phyloP scores from a whole-genome alignment of 495 filamentous ascomycete genomes.

The Tuber umbilicatum region DNA sequence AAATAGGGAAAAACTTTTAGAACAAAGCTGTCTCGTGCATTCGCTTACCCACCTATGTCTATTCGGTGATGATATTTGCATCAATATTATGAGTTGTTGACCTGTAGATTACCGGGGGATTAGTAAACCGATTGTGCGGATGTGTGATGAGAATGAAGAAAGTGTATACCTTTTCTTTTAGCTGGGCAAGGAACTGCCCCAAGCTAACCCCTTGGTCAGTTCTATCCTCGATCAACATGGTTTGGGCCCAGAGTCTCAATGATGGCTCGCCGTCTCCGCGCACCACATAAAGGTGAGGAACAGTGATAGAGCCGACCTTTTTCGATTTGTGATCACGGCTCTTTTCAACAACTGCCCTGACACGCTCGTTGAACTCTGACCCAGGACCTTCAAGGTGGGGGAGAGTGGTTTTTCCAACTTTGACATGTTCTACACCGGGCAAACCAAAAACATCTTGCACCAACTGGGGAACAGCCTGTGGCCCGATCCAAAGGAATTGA shows the following conservation, averaged over 20 bases:
- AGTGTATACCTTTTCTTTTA: conserved; percentile 88
- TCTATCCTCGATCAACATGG: conserved; percentile 88
- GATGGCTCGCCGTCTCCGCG: conserved; percentile 93
- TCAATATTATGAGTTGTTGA: conserved; percentile 33
- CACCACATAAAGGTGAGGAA: conserved; percentile 88
- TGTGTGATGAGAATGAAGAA: conserved; percentile 5
- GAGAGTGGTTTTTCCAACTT: conserved; percentile 80
- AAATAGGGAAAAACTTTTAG: neutral
- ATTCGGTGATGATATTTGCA: neutral
- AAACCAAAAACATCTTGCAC: conserved; percentile 84
- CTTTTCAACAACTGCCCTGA: conserved; percentile 85
- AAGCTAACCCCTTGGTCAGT: conserved; percentile 89
- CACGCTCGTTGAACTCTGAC: conserved; percentile 82
- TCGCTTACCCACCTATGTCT: neutral
- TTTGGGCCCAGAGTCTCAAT: conserved; percentile 92
- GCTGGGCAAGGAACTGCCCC: conserved; percentile 80
- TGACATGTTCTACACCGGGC: conserved; percentile 68
- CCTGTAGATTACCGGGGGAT: conserved; percentile 27
- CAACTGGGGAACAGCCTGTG: conserved; percentile 85
- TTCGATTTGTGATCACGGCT: conserved; percentile 75
- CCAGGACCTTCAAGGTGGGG: conserved; percentile 69
- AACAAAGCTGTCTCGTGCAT: neutral
- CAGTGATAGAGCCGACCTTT: conserved; percentile 81
- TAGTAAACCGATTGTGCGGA: conserved; percentile 6
- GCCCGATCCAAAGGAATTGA: conserved; percentile 95